phyloP scores from a whole-genome alignment of 2,329 filamentous ascomycete species.

The Aspergillus versicolor region DNA sequence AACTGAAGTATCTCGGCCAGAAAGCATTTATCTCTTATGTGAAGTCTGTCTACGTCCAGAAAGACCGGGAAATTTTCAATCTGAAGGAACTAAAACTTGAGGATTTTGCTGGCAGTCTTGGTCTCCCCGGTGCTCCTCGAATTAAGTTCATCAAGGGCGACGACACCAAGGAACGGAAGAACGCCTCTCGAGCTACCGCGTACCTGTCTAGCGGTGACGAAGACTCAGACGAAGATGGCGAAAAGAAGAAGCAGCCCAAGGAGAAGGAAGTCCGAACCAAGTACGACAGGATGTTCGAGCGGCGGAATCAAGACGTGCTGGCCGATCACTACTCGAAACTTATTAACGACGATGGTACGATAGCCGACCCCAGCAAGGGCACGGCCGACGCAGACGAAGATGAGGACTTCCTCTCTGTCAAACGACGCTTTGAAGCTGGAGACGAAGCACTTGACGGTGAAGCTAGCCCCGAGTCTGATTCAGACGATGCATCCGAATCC shows the following conservation, averaged over 20 bases:
- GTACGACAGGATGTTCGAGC: slow-evolving; percentile 97
- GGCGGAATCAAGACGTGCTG: slow-evolving; percentile 91
- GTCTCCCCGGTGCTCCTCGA: slow-evolving; percentile 84
- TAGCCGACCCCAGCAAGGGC: slow-evolving; percentile 34
- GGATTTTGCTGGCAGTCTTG: slow-evolving; percentile 79
- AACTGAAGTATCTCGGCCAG: slow-evolving; percentile 91
- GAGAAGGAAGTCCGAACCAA: slow-evolving; percentile 74
- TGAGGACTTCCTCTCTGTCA: slow-evolving; percentile 82
- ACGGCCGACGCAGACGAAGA: slow-evolving; percentile 65
- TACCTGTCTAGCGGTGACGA: slow-evolving; percentile 58
- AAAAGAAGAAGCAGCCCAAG: slow-evolving; percentile 58
- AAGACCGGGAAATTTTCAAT: slow-evolving; percentile 88
- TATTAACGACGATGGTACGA: slow-evolving; percentile 61
- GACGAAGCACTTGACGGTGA: slow-evolving; percentile 53
- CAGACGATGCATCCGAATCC: slow-evolving; percentile 41
- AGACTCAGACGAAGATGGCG: slow-evolving; percentile 46
- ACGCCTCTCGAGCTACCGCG: slow-evolving; percentile 69
- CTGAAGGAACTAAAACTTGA: slow-evolving; percentile 81
- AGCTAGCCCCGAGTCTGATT: slow-evolving; percentile 17
- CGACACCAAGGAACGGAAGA: slow-evolving; percentile 83
- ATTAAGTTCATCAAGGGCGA: slow-evolving; percentile 93
- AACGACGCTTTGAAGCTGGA: slow-evolving; percentile 76
- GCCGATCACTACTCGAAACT: slow-evolving; percentile 92
- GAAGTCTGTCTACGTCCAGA: slow-evolving; percentile 80
- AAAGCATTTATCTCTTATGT: slow-evolving; percentile 94